phyloP scores from a whole-genome alignment of 2,329 filamentous ascomycete species.

The Phoma sp. region DNA sequence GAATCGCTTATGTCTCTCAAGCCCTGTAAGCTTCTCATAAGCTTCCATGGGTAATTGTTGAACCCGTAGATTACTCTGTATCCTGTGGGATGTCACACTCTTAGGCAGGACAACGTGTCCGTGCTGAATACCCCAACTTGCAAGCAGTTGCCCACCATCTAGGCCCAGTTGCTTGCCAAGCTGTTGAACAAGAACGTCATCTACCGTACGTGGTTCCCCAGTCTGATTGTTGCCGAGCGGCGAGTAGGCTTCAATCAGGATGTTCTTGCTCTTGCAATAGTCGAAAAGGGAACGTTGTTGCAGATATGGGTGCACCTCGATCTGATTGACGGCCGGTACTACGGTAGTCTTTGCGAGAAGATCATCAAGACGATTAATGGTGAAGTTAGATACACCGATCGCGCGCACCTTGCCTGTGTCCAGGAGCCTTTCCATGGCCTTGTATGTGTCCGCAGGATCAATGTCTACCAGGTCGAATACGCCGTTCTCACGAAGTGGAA shows the following conservation, averaged over 20 bases:
- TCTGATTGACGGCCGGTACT: constrained; percentile 76
- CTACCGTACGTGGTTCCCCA: constrained; percentile 60
- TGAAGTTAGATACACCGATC: constrained; percentile 86
- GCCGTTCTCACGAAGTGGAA: constrained; percentile 55
- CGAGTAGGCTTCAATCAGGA: constrained; percentile 75
- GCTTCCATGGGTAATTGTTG: constrained; percentile 74
- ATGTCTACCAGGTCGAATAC: constrained; percentile 74
- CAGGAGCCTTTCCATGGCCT: constrained; percentile 70
- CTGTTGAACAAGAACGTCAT: constrained; percentile 40
- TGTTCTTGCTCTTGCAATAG: constrained; percentile 72
- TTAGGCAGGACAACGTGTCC: constrained; percentile 85
- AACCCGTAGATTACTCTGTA: constrained; percentile 72
- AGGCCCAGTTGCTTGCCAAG: constrained; percentile 58
- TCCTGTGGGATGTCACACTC: constrained; percentile 73
- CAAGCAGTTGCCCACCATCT: constrained; percentile 73
- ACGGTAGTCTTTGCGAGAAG: constrained; percentile 66
- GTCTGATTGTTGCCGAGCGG: constrained; percentile 70
- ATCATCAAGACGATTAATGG: constrained; percentile 74
- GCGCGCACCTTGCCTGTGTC: constrained; percentile 72
- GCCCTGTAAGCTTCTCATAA: constrained; percentile 64
- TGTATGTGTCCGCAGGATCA: constrained; percentile 79
- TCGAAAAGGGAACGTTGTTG: constrained; percentile 59
- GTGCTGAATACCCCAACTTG: constrained; percentile 79
- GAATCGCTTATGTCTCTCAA: constrained; percentile 35
- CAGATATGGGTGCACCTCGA: constrained; percentile 70